These are phyloP conservation scores for Sordariomycetes sp. DNA, from an alignment of 2,329 filamentous ascomycete species.

Conservation along the genomic window DNA sequence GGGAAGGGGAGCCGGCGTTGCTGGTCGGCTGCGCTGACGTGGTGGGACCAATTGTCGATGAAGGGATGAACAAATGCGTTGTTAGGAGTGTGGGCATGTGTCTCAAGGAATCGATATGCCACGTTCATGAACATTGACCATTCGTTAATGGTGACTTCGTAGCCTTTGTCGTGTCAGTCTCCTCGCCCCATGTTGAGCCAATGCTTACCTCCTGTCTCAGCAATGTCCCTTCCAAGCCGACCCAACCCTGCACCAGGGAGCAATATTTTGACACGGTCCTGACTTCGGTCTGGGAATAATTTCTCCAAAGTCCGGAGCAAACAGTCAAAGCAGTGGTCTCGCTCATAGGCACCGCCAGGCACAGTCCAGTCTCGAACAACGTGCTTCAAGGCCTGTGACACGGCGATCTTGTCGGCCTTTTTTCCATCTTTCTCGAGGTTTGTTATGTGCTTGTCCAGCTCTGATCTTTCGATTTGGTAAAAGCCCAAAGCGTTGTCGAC, in stretches of 20 bases:
- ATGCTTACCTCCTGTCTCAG: constrained; percentile 24
- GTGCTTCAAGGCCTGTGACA: constrained; percentile 46
- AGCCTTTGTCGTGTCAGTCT: constrained; percentile 20
- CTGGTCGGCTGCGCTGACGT: constrained; percentile 36
- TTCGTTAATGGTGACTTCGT: constrained; percentile 46
- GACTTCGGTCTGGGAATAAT: constrained; percentile 17
- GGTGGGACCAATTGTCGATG: constrained; percentile 47
- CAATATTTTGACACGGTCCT: constrained; percentile 27
- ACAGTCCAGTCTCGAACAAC: constrained; percentile 47
- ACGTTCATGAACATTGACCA: constrained; percentile 50
- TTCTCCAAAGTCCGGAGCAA: constrained; percentile 21
- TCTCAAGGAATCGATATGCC: constrained; percentile 38
- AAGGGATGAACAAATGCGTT: constrained; percentile 36
- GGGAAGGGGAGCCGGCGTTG: constrained; percentile 36
- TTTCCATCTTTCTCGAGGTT: constrained; percentile 24
- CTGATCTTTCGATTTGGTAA: constrained; percentile 31
- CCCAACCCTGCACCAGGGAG: constrained; percentile 45
- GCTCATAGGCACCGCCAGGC: constrained; percentile 32
- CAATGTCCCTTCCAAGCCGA: constrained; percentile 41
- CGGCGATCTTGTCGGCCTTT: constrained; percentile 33
- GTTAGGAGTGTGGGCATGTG: constrained; percentile 10
- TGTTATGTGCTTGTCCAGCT: constrained; percentile 33
- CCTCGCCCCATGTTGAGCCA: neutral
- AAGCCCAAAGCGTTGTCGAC: constrained; percentile 32
- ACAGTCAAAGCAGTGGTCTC: constrained; percentile 30